phyloP scores from a whole-genome alignment of 1,284 basidiomycete genomes.

The Malassezia sympodialis region DNA sequence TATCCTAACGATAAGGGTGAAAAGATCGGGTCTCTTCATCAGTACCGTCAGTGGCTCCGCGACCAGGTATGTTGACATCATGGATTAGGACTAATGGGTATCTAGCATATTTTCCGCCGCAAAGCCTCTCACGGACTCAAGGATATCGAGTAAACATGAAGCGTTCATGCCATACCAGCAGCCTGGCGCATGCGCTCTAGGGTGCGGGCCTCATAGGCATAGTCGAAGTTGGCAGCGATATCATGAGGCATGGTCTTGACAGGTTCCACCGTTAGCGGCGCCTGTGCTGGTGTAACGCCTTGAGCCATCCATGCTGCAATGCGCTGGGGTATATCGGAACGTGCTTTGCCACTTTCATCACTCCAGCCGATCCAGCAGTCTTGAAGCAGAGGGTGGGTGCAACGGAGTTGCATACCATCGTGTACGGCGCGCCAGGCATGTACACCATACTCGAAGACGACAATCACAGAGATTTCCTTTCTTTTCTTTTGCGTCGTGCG shows the following conservation, averaged over 20 bases:
- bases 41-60: constrained; percentile 45
- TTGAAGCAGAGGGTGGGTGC: constrained; percentile 25
- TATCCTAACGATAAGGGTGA: constrained; percentile 23
- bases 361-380: constrained; percentile 40
- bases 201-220: constrained; percentile 13
- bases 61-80: constrained; percentile 24
- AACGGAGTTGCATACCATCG: constrained; percentile 30
- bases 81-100: constrained; percentile 1
- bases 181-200: constrained; percentile 7
- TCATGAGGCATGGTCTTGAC: neutral
- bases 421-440: constrained; percentile 31
- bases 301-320: neutral
- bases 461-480: constrained; percentile 28
- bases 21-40: constrained; percentile 37
- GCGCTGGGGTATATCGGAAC: neutral
- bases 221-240: neutral
- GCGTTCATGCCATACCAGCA: neutral
- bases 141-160: constrained; percentile 14
- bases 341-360: constrained; percentile 3
- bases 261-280: neutral
- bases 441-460: constrained; percentile 24
- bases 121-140: constrained; percentile 40
- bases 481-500: constrained; percentile 22
- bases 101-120: constrained; percentile 29
- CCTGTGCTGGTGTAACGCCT: neutral